Conservation (phyloP, 305 asterid genomes). For the Solanum aculeatissimum region DNA sequence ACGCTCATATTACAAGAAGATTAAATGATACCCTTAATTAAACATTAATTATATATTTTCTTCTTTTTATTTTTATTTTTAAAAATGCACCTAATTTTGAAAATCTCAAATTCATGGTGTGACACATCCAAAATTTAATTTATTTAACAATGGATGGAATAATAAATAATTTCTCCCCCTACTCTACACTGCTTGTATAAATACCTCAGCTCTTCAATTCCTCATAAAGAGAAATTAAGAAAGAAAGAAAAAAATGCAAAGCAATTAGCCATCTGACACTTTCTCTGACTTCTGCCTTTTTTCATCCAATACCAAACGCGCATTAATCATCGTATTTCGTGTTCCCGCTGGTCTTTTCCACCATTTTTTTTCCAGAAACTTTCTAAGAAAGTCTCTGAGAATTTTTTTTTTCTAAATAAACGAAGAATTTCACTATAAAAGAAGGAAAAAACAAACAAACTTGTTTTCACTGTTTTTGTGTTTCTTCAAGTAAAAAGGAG, state of each 20-base stretch:
- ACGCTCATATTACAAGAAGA: no score
- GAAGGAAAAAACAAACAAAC: no score
- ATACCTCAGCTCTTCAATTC: not conserved
- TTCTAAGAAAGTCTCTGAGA: not conserved
- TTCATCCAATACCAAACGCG: slow-evolving; percentile 1
- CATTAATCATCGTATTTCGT: not conserved
- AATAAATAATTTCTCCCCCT: not conserved
- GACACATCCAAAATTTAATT: not conserved
- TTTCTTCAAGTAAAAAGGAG: not conserved
- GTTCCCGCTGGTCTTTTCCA: not conserved
- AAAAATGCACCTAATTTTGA: no score
- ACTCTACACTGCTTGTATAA: not conserved
- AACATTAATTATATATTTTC: no score
- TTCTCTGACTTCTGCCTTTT: not conserved
- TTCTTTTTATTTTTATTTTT: no score
- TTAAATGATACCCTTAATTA: no score
- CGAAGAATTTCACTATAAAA: not conserved
- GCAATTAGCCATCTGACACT: not conserved
- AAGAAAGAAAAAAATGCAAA: not conserved
- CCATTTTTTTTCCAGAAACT: not conserved
- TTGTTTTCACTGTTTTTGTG: not conserved
- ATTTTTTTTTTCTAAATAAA: not conserved
- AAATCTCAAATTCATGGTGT: no score
- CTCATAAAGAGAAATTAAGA: not conserved
- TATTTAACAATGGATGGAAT: not conserved